A percentile compares a stretch with the other conserved stretches of the same genome.
Conservation (phyloP, 2,329 filamentous ascomycete species). For the Neopestalotiopsis sp. region DNA sequence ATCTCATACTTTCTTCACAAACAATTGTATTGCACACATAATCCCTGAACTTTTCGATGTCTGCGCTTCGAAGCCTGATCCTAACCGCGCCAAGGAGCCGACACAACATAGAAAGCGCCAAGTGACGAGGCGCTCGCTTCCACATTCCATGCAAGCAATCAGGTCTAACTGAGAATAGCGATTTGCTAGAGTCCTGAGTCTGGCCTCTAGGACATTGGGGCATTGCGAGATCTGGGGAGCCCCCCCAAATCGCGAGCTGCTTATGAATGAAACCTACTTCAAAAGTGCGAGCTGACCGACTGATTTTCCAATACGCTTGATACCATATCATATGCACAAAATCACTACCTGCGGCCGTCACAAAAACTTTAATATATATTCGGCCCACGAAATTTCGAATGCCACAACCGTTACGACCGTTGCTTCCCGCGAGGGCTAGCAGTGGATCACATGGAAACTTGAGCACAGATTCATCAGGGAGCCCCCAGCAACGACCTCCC, state of each 20-base stretch:
- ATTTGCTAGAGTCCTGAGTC: neutral
- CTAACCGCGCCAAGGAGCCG: neutral
- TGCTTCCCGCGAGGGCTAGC: slow-evolving; percentile 19
- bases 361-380: neutral
- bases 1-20: neutral
- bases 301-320: too few relatives aligned
- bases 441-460: slow-evolving; percentile 14
- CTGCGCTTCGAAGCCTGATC: neutral
- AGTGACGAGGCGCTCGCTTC: neutral
- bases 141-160: neutral
- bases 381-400: slow-evolving; percentile 1
- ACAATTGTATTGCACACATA: neutral
- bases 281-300: too few relatives aligned
- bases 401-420: slow-evolving; percentile 21
- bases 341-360: too few relatives aligned
- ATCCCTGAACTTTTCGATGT: neutral
- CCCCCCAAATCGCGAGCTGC: neutral
- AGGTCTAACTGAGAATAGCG: neutral
- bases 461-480: slow-evolving; percentile 9
- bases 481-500: neutral
- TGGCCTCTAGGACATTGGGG: too few relatives aligned
- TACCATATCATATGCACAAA: too few relatives aligned
- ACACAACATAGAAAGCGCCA: neutral
- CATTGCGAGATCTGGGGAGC: too few relatives aligned
- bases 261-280: too few relatives aligned